Base-by-base conservation (phyloP, 2,329 filamentous ascomycete species). In the Claviceps sp. region DNA sequence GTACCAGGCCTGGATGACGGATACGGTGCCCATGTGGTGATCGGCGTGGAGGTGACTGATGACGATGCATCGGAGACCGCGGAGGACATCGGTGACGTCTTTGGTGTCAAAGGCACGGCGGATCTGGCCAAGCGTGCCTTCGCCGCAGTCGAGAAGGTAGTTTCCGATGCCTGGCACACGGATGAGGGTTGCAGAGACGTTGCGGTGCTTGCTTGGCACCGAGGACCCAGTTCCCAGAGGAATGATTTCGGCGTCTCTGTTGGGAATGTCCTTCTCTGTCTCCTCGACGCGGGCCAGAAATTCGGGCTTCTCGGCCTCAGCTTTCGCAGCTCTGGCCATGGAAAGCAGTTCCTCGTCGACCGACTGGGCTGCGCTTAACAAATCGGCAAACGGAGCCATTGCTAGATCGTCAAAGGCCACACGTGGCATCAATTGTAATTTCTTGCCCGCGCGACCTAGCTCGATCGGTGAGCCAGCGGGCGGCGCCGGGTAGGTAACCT, bases 11-110 rank as follows among this genome's bases (percentile, higher is more conserved):
- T 80, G 83, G 61, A 97, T 80, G n/a, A 97, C 72, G 5, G 82
- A 79, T n/a, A 80, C 75, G 1, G 82, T 87, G 30, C 93, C 93
- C 19, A 98, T 77, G 63, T 97, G 93, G 68, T 98, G 93, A 69
- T 98, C 93, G 4, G 93, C 93, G 67, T 98, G 93, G 56, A 95
- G 73, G 69, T 98, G 93, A 66, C 88, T 95, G 68, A 98, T 93
- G 81, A 89, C 95, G 56, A 98, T 84, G 58, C 82, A 80, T 51
- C 83, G 84, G 44, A 98, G 73, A 56, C 94, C 82, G 54, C 73
- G 76, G n/a, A 98, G 72, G 13, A 95, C 75, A n/a, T 82, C 74
- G 30, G 73, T 72, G 3, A 91, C 71, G 57, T 87, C 77, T 4
- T 81, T 74, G 0, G 74, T 70, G 5, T 77, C 75, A 60, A 86